Percentiles rank a stretch among this genome's conserved stretches.
Evolutionary conservation across 768 basidiomycete species (phyloP).

Genomic region (Pulveroboletus sp.): DNA sequence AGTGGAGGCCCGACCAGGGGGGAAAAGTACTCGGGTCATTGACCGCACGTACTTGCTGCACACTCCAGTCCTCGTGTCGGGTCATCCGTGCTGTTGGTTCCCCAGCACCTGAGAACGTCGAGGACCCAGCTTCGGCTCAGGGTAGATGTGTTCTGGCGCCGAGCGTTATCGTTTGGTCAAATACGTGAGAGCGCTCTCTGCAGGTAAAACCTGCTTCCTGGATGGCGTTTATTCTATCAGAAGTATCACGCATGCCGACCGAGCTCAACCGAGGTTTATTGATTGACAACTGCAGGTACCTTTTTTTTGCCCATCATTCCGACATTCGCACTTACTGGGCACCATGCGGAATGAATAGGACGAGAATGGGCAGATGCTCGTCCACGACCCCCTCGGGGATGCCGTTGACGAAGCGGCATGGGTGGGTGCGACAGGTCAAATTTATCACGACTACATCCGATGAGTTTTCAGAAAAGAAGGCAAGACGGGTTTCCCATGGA

Average conservation of each 20-base stretch:
- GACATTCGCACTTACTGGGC: background rate
- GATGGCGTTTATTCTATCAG: conserved; percentile 4
- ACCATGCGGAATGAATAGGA: background rate
- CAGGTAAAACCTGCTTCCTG: conserved; percentile 4
- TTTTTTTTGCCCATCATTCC: background rate
- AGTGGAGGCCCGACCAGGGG: conserved; percentile 1
- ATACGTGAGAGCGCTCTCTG: conserved; percentile 21
- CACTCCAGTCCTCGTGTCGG: background rate
- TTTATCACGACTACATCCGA: background rate
- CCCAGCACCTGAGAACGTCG: conserved; percentile 8
- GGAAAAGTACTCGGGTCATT: conserved; percentile 1
- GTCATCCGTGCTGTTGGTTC: background rate
- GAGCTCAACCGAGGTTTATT: conserved; percentile 3
- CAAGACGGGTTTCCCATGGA: conserved; percentile 13
- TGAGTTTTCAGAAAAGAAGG: background rate
- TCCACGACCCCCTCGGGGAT: conserved; percentile 17
- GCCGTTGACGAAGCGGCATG: conserved; percentile 10
- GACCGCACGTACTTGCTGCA: conserved; percentile 11
- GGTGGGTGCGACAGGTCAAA: conserved; percentile 7
- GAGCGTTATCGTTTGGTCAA: conserved; percentile 3
- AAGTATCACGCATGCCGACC: background rate
- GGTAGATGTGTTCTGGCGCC: conserved; percentile 8
- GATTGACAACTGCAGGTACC: conserved; percentile 6
- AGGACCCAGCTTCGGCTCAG: conserved; percentile 1
- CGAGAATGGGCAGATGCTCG: background rate